Evolutionary conservation across 805 yeast species (phyloP).

Genomic region (Candida michaelii): DNA sequence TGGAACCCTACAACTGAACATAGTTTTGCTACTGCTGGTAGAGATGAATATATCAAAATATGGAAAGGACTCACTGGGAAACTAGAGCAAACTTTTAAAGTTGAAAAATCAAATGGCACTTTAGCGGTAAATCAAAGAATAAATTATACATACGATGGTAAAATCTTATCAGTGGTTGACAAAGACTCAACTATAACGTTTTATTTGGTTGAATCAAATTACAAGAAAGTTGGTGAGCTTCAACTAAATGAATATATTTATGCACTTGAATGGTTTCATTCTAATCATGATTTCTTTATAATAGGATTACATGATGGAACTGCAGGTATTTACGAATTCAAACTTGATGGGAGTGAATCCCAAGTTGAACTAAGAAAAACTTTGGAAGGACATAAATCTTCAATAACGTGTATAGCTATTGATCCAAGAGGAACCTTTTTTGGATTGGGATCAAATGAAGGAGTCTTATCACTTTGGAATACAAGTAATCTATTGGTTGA

Average conservation of each 20-base stretch:
- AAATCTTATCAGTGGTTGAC: slow-evolving; percentile 44
- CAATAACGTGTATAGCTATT: slow-evolving; percentile 45
- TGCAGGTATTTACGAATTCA: slow-evolving; percentile 25
- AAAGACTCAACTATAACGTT: slow-evolving; percentile 37
- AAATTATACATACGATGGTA: slow-evolving; percentile 48
- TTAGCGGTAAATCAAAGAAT: slow-evolving; percentile 21
- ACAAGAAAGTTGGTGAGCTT: slow-evolving; percentile 25
- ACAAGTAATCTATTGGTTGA: slow-evolving; percentile 34
- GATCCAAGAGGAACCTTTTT: slow-evolving; percentile 55
- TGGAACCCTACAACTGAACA: slow-evolving; percentile 53
- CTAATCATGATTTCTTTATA: slow-evolving; percentile 30
- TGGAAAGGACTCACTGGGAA: slow-evolving; percentile 45
- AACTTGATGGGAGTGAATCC: slow-evolving; percentile 4
- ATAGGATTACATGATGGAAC: slow-evolving; percentile 51
- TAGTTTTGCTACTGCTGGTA: slow-evolving; percentile 48
- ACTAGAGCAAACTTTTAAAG: slow-evolving; percentile 28
- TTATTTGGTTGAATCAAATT: slow-evolving; percentile 31
- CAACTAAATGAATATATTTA: slow-evolving; percentile 29
- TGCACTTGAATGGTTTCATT: slow-evolving; percentile 48
- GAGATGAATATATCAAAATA: slow-evolving; percentile 45
- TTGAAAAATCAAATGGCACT: slow-evolving; percentile 16
- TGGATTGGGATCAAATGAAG: slow-evolving; percentile 58
- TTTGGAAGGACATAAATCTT: slow-evolving; percentile 48
- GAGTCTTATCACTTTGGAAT: slow-evolving; percentile 53
- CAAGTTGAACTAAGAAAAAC: slow-evolving; percentile 15